Base-by-base conservation (phyloP, 2,329 filamentous ascomycete species). In the Xylariaceae sp. region DNA sequence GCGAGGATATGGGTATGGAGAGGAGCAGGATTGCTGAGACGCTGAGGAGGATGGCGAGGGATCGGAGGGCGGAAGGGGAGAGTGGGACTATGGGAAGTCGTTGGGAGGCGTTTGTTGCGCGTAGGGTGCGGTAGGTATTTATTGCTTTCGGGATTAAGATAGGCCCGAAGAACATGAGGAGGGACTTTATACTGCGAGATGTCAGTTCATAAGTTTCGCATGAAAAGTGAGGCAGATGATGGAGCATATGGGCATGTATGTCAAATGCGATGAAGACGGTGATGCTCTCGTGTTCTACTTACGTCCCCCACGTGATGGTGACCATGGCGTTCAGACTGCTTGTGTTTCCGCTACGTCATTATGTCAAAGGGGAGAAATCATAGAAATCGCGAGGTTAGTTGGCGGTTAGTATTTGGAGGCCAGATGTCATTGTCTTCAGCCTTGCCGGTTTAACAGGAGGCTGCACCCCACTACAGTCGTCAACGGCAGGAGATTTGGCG, bases 101-200 rank as follows among this genome's bases (percentile, higher is more conserved):
- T 53, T 74, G 68, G 63, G 68, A 57, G 18, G 60, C 60, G 2
- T 76, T 73, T n/a, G 72, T 69, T 53, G 68, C 62, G 56, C 72
- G 73, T 41, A 75, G 47, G 39, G 76, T 76, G 58, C 82, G 82
- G 72, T 88, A 87, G 73, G 80, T 83, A 53, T 73, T 68, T 49
- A 90, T 72, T 49, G 77, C 75, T 61, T 82, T 83, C 45, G 87
- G 86, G 36, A 92, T 68, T 56, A 91, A 72, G 56, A 89, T 75
- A 31, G 89, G 88, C 2, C 85, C 88, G 65, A 91, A 77, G 71
- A 84, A 78, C 62, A 83, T 66, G 61, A 76, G 65, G 56, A 83
- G 70, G 60, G 78, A 76, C 57, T 78, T 77, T 61, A 82, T 71
- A 46, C 76, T 81, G 56, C 52, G 51, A 48, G 43, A 36, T 58